phyloP scores from a whole-genome alignment of 1,284 basidiomycete species.

The Fomitopsis pinicola region DNA sequence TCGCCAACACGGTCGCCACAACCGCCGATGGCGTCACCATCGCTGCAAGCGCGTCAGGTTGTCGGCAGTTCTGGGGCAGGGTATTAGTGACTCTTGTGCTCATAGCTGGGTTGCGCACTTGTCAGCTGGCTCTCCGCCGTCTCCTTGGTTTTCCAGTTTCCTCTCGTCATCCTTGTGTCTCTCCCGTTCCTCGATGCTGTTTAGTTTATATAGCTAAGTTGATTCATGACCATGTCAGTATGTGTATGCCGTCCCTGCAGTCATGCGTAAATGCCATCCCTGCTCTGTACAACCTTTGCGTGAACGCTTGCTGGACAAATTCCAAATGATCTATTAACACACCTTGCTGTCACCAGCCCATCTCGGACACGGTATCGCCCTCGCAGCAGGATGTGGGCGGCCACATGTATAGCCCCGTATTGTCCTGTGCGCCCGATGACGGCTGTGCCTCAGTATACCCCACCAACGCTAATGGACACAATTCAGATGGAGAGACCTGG shows the following conservation, averaged over 20 bases:
- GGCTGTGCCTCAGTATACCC: background rate
- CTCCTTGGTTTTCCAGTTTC: background rate
- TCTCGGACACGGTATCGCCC: too few relatives aligned
- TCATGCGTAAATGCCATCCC: background rate
- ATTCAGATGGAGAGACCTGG: background rate
- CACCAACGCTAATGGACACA: background rate
- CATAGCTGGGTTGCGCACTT: background rate
- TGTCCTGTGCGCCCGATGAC: background rate
- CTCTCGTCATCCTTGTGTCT: background rate
- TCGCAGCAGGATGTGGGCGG: background rate
- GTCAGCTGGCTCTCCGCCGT: background rate
- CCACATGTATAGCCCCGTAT: background rate
- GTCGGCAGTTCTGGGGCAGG: slow-evolving; percentile 41
- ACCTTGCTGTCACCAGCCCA: too few relatives aligned
- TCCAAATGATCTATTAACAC: too few relatives aligned
- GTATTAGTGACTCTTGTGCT: slow-evolving; percentile 26
- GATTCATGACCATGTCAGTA: background rate
- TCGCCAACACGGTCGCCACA: slow-evolving; percentile 55
- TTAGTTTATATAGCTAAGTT: slow-evolving; percentile 3
- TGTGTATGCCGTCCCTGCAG: background rate
- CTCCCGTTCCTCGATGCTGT: background rate
- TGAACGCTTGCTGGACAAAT: too few relatives aligned
- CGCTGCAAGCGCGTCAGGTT: slow-evolving; percentile 55
- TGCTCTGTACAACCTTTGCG: background rate
- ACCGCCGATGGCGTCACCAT: slow-evolving; percentile 49